Evolutionary conservation across 345 rosid species (phyloP).

Genomic region (Streptanthus diversifolius): DNA sequence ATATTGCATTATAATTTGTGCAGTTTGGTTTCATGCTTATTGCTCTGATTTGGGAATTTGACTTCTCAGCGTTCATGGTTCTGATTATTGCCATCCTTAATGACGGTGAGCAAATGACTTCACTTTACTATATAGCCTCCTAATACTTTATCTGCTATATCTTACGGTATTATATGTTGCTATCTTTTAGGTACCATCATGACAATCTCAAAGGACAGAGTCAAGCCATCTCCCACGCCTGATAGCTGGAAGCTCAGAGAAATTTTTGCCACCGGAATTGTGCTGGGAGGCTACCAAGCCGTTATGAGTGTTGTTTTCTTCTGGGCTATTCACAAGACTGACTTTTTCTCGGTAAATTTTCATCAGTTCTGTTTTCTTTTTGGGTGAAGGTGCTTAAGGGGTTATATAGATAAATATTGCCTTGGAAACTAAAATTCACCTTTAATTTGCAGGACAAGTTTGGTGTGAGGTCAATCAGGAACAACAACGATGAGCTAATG

Average conservation of each 20-base stretch:
- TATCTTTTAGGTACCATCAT: conserved; percentile 70
- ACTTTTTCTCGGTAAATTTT: conserved; percentile 53
- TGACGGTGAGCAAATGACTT: conserved; percentile 56
- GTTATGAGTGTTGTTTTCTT: conserved; percentile 89
- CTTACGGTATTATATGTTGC: not conserved
- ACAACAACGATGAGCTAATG: conserved; percentile 39
- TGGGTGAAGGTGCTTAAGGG: not conserved
- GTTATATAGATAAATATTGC: not conserved
- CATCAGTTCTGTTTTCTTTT: not conserved
- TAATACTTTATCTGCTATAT: not conserved
- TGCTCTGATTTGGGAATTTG: conserved; percentile 48
- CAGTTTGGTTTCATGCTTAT: conserved; percentile 49
- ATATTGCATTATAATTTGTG: not conserved
- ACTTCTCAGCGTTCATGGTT: conserved; percentile 77
- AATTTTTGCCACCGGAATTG: conserved; percentile 87
- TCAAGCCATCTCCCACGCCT: conserved; percentile 93
- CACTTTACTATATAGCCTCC: not conserved
- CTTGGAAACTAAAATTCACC: not conserved
- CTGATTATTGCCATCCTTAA: conserved; percentile 91
- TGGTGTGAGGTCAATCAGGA: conserved; percentile 45
- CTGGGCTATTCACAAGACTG: conserved; percentile 58
- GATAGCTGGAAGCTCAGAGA: conserved; percentile 95
- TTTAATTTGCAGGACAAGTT: conserved; percentile 52
- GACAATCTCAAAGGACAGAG: conserved; percentile 95
- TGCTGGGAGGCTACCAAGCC: conserved; percentile 78